Conservation (phyloP, 225 moss, liverwort and hornwort species). For the Sphagnum tenellum region DNA sequence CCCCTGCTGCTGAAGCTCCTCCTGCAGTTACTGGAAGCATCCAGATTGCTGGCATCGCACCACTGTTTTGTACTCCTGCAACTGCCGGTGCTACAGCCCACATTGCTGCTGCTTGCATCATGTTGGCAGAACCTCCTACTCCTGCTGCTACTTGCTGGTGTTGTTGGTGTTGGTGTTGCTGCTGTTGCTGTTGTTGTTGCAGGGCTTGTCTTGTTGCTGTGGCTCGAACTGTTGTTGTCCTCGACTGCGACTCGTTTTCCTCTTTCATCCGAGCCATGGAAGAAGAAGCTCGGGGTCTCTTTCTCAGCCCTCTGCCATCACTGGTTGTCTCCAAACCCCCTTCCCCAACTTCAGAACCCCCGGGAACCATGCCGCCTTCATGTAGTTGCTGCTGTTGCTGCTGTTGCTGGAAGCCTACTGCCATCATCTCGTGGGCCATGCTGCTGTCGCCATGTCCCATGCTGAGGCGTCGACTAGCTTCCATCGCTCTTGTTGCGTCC, state of each 20-base stretch:
- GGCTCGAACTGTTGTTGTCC: no score
- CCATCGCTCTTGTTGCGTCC: slow-evolving; percentile 80
- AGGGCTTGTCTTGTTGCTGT: no score
- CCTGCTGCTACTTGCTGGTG: slow-evolving; percentile 23
- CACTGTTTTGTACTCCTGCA: slow-evolving; percentile 80
- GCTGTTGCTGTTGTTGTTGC: no score
- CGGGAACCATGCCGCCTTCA: slow-evolving; percentile 55
- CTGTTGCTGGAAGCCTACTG: slow-evolving; percentile 56
- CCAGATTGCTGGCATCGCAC: slow-evolving; percentile 95
- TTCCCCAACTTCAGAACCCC: slow-evolving; percentile 52
- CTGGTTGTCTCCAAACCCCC: slow-evolving; percentile 44
- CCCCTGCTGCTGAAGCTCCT: slow-evolving; percentile 59
- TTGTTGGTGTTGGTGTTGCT: no score
- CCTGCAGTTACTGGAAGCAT: slow-evolving; percentile 94
- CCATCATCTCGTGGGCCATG: slow-evolving; percentile 84
- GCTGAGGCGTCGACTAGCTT: slow-evolving; percentile 69
- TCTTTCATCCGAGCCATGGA: no score
- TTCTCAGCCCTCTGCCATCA: slow-evolving; percentile 72
- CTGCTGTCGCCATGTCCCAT: slow-evolving; percentile 60
- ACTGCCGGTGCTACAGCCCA: slow-evolving; percentile 97
- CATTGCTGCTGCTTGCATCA: slow-evolving; percentile 47
- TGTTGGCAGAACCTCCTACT: slow-evolving; percentile 45
- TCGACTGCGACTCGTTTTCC: no score
- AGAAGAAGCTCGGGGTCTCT: slow-evolving; percentile 26
- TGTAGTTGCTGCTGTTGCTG: slow-evolving; percentile 7